Evolutionary conservation across 2,329 filamentous ascomycete genomes (phyloP).

Genomic region (Aschersonia sp.): DNA sequence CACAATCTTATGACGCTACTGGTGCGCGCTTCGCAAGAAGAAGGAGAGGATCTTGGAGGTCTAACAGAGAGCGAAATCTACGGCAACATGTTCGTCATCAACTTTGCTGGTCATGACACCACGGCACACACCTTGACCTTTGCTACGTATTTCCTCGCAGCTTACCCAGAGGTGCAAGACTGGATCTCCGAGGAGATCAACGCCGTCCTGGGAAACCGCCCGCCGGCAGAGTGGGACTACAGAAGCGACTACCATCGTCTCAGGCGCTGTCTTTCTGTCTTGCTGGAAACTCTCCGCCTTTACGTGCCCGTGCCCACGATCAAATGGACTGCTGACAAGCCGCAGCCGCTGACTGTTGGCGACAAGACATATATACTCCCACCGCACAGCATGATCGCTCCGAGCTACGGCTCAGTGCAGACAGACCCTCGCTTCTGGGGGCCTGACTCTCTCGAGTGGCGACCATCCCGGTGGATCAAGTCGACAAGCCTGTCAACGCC

Average conservation of each 20-base stretch:
- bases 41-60: slow-evolving; percentile 2
- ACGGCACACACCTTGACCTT: slow-evolving; percentile 30
- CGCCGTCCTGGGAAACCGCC: not conserved
- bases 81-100: slow-evolving; percentile 33
- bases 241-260: slow-evolving; percentile 22
- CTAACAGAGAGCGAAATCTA: slow-evolving; percentile 28
- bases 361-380: slow-evolving; percentile 1
- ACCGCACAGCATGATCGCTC: not conserved
- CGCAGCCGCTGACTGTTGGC: slow-evolving; percentile 2
- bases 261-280: slow-evolving; percentile 21
- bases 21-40: not conserved
- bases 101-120: slow-evolving; percentile 36
- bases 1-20: not conserved
- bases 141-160: slow-evolving; percentile 26
- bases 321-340: slow-evolving; percentile 11
- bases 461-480: slow-evolving; percentile 6
- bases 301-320: slow-evolving; percentile 18
- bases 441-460: slow-evolving; percentile 2
- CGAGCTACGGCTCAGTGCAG: slow-evolving; percentile 1
- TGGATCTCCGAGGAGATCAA: slow-evolving; percentile 27
- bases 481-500: slow-evolving; percentile 20
- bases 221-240: slow-evolving; percentile 17
- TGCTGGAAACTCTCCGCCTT: slow-evolving; percentile 27
- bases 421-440: slow-evolving; percentile 2
- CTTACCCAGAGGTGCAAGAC: slow-evolving; percentile 26